Conservation (phyloP, 129 eudicot species). For the Flaveria ramosissima region DNA sequence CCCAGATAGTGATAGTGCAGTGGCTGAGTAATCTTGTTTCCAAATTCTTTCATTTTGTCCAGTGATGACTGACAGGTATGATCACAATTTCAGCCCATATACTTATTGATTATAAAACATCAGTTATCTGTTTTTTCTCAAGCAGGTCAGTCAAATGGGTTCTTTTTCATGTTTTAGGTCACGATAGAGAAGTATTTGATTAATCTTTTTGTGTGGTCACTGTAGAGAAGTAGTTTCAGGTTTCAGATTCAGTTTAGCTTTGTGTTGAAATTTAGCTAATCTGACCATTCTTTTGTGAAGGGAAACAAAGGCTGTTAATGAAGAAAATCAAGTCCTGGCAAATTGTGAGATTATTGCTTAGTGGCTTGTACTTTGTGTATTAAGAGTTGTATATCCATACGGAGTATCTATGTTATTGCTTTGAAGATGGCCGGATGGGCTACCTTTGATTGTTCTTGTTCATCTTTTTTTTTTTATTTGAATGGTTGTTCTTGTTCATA, state of each 20-base stretch:
- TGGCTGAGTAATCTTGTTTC: constrained; percentile 18
- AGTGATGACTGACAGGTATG: not conserved
- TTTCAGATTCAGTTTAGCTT: not conserved
- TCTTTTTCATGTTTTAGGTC: not conserved
- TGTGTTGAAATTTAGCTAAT: not conserved
- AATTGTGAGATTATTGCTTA: not conserved
- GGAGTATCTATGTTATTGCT: not conserved
- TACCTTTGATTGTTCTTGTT: not conserved
- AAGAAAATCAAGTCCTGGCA: not conserved
- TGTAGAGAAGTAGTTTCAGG: not conserved
- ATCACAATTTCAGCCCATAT: not conserved
- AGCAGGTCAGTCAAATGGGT: not conserved
- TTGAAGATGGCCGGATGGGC: not conserved
- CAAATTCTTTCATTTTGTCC: not conserved
- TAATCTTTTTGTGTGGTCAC: too few relatives aligned
- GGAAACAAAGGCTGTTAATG: not conserved
- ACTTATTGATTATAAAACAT: not conserved
- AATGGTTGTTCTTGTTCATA: not conserved
- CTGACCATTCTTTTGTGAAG: not conserved
- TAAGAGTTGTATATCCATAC: constrained; percentile 5
- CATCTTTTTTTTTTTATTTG: too few relatives aligned
- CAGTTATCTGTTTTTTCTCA: not conserved
- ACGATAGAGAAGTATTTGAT: too few relatives aligned
- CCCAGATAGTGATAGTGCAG: constrained; percentile 48
- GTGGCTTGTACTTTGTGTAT: constrained; percentile 23